Conservation (phyloP, 202 grass and related monocot genomes). For the Tripidium arundinaceum region DNA sequence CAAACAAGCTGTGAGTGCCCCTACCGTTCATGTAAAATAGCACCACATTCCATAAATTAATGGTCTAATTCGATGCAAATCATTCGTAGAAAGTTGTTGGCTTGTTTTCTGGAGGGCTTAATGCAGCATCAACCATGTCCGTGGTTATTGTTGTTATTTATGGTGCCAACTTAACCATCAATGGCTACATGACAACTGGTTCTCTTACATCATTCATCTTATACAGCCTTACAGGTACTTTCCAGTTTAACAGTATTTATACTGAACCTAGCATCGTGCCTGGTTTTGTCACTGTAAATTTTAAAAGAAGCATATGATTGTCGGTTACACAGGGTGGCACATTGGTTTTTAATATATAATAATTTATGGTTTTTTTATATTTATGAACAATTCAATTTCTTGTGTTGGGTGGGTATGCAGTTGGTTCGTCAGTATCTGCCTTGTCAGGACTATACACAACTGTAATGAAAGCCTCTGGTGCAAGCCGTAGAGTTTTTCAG, state of each 20-base stretch:
- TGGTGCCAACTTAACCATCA: slow-evolving; percentile 95
- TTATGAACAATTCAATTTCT: slow-evolving; percentile 20
- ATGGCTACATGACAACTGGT: slow-evolving; percentile 92
- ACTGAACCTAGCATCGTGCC: background rate
- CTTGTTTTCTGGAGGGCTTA: slow-evolving; percentile 92
- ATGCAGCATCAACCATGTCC: slow-evolving; percentile 88
- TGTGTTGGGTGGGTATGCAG: slow-evolving; percentile 52
- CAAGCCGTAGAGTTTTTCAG: slow-evolving; percentile 96
- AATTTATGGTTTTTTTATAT: background rate
- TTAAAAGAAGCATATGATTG: background rate
- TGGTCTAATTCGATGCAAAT: slow-evolving; percentile 5
- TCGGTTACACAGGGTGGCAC: background rate
- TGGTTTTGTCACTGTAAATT: background rate
- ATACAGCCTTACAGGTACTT: slow-evolving; percentile 93
- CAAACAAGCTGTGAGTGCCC: slow-evolving; percentile 87
- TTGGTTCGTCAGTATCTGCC: slow-evolving; percentile 85
- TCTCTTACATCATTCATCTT: slow-evolving; percentile 98
- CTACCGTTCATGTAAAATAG: slow-evolving; percentile 15
- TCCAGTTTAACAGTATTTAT: slow-evolving; percentile 20
- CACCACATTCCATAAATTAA: slow-evolving; percentile 18
- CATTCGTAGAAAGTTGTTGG: slow-evolving; percentile 83
- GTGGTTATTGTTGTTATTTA: slow-evolving; percentile 89
- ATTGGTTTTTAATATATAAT: background rate
- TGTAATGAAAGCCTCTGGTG: slow-evolving; percentile 96
- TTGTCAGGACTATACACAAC: slow-evolving; percentile 98